Conservation (phyloP, 495 filamentous ascomycete genomes). For the Halenospora varia region DNA sequence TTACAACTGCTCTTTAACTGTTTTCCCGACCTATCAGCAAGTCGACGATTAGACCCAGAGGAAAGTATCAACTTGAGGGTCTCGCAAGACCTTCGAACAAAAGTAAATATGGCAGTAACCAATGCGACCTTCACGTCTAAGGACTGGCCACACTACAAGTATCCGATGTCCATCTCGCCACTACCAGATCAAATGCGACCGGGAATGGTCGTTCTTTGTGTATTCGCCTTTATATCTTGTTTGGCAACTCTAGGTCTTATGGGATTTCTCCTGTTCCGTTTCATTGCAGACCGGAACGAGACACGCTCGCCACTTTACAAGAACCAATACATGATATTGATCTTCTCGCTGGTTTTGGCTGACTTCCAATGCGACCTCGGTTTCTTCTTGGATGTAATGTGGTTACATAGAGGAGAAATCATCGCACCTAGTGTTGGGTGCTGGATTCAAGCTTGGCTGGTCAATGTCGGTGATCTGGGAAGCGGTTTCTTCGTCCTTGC, state of each 20-base stretch:
- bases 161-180: not conserved
- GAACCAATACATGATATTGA: slow-evolving; percentile 60
- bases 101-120: not conserved
- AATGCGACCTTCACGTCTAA: not conserved
- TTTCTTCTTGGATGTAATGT: slow-evolving; percentile 54
- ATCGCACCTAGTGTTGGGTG: slow-evolving; percentile 45
- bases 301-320: slow-evolving; percentile 41
- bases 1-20: no score
- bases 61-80: no score
- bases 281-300: slow-evolving; percentile 43
- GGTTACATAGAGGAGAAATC: slow-evolving; percentile 47
- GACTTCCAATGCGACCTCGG: slow-evolving; percentile 56
- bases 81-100: not conserved
- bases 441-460: slow-evolving; percentile 55
- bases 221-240: slow-evolving; percentile 42
- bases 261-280: slow-evolving; percentile 44
- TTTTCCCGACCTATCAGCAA: no score
- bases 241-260: slow-evolving; percentile 38
- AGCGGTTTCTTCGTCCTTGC: slow-evolving; percentile 58
- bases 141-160: not conserved
- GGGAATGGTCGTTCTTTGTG: not conserved
- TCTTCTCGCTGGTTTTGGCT: slow-evolving; percentile 59
- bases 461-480: slow-evolving; percentile 57
- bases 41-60: no score
- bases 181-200: not conserved